Percentiles rank a stretch among this genome's conserved stretches.
Evolutionary conservation across 306 rosid genomes (phyloP).

Genomic region (Lagenaria siceraria): DNA sequence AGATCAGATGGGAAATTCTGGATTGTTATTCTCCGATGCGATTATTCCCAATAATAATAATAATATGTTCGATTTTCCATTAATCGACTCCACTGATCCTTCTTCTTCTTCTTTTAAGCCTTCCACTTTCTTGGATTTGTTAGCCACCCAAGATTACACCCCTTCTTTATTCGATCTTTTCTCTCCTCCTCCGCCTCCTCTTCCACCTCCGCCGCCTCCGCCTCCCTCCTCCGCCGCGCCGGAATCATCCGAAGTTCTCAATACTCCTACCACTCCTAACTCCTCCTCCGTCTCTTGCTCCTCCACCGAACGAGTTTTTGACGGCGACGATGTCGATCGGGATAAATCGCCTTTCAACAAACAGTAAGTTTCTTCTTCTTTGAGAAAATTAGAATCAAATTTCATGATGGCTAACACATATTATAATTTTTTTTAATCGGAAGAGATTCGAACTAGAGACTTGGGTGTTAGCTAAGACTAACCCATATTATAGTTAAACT

Average conservation of each 20-base stretch:
- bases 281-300: constrained; percentile 35
- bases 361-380: constrained; percentile 18
- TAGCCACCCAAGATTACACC: constrained; percentile 9
- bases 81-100: not conserved
- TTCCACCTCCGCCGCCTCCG: not conserved
- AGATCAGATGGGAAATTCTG: not conserved
- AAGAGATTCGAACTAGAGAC: no score
- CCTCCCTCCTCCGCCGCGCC: constrained; percentile 5
- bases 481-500: no score
- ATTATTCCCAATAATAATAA: not conserved
- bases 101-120: not conserved
- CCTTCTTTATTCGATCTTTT: constrained; percentile 34
- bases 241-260: constrained; percentile 31
- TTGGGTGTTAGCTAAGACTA: no score
- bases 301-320: constrained; percentile 15
- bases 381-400: no score
- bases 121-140: constrained; percentile 21
- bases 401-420: no score
- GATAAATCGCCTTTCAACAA: constrained; percentile 23
- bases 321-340: constrained; percentile 19
- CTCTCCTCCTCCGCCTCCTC: constrained; percentile 6
- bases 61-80: constrained; percentile 18
- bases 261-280: constrained; percentile 30
- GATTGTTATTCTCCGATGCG: not conserved
- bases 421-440: no score